These are phyloP conservation scores for Fraxinus baroniana DNA, from an alignment of 305 asterid genomes.

Conservation along the genomic window DNA sequence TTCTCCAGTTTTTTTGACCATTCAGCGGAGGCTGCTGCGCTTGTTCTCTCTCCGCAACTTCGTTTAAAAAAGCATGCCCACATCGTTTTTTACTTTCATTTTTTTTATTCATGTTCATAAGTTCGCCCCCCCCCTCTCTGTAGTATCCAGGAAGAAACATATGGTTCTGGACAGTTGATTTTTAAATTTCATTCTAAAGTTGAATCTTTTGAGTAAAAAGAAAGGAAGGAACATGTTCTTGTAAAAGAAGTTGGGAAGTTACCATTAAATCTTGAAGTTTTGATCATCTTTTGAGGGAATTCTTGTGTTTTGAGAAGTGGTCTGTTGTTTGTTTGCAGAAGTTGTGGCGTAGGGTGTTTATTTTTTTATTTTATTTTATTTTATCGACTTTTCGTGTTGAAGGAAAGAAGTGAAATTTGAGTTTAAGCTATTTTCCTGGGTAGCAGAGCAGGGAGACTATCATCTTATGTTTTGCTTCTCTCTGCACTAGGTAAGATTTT, in stretches of 20 bases:
- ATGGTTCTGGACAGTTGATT: not conserved
- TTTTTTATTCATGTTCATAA: not conserved
- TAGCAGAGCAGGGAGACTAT: constrained; percentile 15
- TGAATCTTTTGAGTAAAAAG: not conserved
- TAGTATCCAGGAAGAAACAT: not conserved
- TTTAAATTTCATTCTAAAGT: not conserved
- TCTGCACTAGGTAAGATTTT: constrained; percentile 27
- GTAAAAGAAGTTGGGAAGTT: not conserved
- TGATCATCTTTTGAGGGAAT: constrained; percentile 14
- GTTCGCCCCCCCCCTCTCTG: not conserved
- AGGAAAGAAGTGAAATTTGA: constrained; percentile 4
- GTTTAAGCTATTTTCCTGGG: constrained; percentile 19
- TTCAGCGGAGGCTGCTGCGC: not conserved
- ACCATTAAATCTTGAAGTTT: constrained; percentile 9
- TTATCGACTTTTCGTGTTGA: not conserved
- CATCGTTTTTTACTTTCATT: not conserved
- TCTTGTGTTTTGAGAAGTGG: not conserved
- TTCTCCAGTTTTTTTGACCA: not conserved
- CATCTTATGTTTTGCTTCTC: constrained; percentile 18
- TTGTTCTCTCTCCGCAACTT: not conserved
- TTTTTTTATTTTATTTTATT: not conserved
- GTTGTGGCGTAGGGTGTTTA: constrained; percentile 7
- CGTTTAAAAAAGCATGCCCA: not conserved
- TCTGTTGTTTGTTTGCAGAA: not conserved
- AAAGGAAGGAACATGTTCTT: not conserved